Conservation (phyloP, 306 rosid genomes). For the Chamaecrista fasciculata region DNA sequence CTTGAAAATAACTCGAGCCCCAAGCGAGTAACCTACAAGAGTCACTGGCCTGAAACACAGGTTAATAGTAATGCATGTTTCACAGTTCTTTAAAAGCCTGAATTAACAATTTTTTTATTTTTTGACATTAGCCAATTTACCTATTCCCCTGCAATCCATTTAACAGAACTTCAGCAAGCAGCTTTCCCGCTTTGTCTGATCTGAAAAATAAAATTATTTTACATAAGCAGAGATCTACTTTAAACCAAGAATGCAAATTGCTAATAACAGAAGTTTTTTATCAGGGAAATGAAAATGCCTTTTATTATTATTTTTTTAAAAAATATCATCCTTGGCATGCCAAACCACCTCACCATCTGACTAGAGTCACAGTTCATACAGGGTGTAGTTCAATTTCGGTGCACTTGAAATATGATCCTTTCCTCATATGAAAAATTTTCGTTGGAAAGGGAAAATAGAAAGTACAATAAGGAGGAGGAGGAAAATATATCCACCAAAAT, state of each 20-base stretch:
- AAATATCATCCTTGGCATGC: conserved; percentile 17
- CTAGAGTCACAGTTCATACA: conserved; percentile 7
- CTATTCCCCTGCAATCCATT: conserved; percentile 60
- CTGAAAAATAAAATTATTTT: conserved; percentile 36
- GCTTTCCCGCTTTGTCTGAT: conserved; percentile 61
- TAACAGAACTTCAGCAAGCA: conserved; percentile 59
- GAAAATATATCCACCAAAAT: not conserved
- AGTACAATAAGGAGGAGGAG: not conserved
- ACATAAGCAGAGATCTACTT: conserved; percentile 11
- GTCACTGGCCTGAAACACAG: conserved; percentile 60
- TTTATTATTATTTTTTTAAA: no score
- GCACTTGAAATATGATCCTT: not conserved
- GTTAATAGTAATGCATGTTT: conserved; percentile 13
- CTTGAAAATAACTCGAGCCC: conserved; percentile 66
- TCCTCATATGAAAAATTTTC: not conserved
- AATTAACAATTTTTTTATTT: conserved; percentile 17
- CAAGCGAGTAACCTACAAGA: conserved; percentile 58
- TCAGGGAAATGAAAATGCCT: not conserved
- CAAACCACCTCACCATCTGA: conserved; percentile 3
- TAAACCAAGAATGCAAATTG: conserved; percentile 14
- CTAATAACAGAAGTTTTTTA: not conserved
- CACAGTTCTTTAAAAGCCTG: conserved; percentile 10
- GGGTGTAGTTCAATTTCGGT: conserved; percentile 7
- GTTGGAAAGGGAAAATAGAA: not conserved
- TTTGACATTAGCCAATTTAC: conserved; percentile 33